phyloP scores from a whole-genome alignment of 2,329 filamentous ascomycete species.

The Ascocoryne sarcoides region DNA sequence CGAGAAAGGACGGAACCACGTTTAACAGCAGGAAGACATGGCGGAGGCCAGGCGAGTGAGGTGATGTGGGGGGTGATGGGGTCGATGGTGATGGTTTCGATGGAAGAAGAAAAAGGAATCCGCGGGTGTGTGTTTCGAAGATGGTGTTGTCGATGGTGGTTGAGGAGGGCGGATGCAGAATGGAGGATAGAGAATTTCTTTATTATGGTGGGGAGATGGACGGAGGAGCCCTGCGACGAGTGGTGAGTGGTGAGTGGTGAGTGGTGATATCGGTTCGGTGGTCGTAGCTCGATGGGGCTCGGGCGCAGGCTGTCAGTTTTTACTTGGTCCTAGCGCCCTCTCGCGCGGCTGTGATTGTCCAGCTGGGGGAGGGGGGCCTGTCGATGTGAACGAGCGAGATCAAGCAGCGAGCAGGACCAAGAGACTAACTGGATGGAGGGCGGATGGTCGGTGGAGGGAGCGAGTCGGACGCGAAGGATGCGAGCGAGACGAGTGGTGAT shows the following conservation, averaged over 20 bases:
- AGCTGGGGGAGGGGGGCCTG: too few species aligned
- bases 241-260: neutral
- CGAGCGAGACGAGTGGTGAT: neutral
- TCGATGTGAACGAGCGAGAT: neutral
- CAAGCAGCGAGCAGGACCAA: neutral
- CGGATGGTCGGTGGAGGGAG: neutral
- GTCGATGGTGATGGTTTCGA: neutral
- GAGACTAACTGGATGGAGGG: neutral
- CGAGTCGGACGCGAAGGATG: neutral
- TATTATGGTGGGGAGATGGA: neutral
- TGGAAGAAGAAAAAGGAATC: too few species aligned
- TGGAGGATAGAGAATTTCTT: neutral
- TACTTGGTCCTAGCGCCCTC: too few species aligned
- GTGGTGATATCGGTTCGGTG: neutral
- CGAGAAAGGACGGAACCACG: neutral
- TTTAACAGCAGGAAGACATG: constrained; percentile 6
- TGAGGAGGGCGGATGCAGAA: neutral
- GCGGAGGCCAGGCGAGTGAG: neutral
- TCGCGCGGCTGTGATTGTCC: too few species aligned
- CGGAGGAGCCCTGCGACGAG: neutral
- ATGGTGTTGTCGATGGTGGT: neutral
- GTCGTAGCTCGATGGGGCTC: neutral
- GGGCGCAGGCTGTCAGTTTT: neutral
- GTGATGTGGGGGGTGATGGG: neutral
- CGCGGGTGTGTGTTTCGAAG: too few species aligned